A percentile compares a stretch with the other conserved stretches of the same genome.
These are phyloP conservation scores for Dactylellina haptotyla DNA, from an alignment of 2,329 filamentous ascomycete species.

Conservation along the genomic window DNA sequence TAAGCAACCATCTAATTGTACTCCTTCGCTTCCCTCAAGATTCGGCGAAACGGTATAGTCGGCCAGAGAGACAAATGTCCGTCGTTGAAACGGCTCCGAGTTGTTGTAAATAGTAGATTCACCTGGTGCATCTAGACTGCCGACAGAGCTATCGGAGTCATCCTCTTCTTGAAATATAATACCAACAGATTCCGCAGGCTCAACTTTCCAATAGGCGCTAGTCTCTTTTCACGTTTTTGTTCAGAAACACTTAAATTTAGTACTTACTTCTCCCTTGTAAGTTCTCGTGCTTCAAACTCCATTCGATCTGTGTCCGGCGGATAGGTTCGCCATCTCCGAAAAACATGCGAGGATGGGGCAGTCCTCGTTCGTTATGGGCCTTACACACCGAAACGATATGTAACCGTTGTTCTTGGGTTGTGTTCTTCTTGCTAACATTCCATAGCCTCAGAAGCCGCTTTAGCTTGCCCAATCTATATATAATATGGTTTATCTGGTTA, in stretches of 20 bases:
- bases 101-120: too few relatives aligned
- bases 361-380: background rate
- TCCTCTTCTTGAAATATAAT: too few relatives aligned
- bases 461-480: background rate
- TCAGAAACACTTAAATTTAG: background rate
- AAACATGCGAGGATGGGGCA: background rate
- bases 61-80: too few relatives aligned
- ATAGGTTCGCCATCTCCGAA: background rate
- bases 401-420: background rate
- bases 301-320: background rate
- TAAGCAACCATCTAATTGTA: too few relatives aligned
- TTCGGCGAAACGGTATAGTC: too few relatives aligned
- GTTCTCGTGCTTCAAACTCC: background rate
- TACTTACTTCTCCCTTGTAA: background rate
- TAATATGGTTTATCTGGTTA: background rate
- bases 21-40: too few relatives aligned
- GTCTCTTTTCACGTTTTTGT: background rate
- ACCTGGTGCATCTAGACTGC: too few relatives aligned
- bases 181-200: too few relatives aligned
- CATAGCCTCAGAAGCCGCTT: background rate
- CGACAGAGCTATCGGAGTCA: too few relatives aligned
- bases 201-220: too few relatives aligned
- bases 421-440: background rate
- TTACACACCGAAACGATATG: background rate
- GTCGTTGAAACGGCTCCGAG: too few relatives aligned